Conservation (phyloP, 2,329 filamentous ascomycete species). For the Microsporum audouinii region DNA sequence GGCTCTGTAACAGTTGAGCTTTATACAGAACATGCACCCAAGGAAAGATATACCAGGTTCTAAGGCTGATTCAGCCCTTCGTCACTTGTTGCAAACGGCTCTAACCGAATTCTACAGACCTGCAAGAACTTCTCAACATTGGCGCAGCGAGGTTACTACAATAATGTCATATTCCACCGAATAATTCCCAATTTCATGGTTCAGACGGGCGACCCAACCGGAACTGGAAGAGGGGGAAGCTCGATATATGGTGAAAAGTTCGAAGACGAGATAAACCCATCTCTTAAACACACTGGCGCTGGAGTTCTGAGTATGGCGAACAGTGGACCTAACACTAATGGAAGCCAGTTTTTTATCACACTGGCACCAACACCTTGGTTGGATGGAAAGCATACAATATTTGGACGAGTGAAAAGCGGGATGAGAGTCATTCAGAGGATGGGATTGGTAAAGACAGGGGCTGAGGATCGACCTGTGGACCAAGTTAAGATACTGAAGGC, state of each 20-base stretch:
- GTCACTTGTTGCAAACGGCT: not conserved
- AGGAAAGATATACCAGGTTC: not conserved
- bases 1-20: conserved; percentile 79
- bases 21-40: conserved; percentile 64
- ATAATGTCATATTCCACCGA: conserved; percentile 76
- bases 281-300: conserved; percentile 81
- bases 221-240: conserved; percentile 76
- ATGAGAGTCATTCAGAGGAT: conserved; percentile 76
- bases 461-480: conserved; percentile 68
- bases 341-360: conserved; percentile 92
- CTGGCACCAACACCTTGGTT: conserved; percentile 90
- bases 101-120: conserved; percentile 38
- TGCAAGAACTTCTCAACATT: conserved; percentile 82
- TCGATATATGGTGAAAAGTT: conserved; percentile 92
- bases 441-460: conserved; percentile 73
- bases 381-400: conserved; percentile 94
- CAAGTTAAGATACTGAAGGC: conserved; percentile 71
- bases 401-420: conserved; percentile 76
- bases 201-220: conserved; percentile 87
- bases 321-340: conserved; percentile 82
- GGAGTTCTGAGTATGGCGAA: conserved; percentile 97
- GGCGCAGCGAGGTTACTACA: conserved; percentile 74
- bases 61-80: not conserved
- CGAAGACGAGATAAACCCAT: conserved; percentile 72
- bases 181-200: conserved; percentile 96